Evolutionary conservation across 345 rosid species (phyloP), one percentile per base, ranked within the genome.

Genomic region (Hibiscus tridactylites): DNA sequence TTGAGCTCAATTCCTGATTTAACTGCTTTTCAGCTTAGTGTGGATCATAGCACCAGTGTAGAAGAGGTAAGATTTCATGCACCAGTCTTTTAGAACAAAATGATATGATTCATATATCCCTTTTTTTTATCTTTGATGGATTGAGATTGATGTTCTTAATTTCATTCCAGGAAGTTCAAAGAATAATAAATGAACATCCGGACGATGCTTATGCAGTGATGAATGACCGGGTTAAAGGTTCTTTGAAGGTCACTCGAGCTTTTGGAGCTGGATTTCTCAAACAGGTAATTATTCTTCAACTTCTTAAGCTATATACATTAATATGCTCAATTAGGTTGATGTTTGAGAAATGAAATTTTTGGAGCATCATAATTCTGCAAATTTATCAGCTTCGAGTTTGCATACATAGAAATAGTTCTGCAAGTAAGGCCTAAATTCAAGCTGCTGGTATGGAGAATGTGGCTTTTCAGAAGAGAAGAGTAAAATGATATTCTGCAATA

Each of bases 241-340:
- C 92, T 12, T 80, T 94, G 85, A 94, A 90, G 83, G 97, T 94
- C 70, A 94, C 98, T 65, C 85, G 98, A 62, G 98, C 98, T 42
- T 94, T 91, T 9, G 98, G 98, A 60, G 98, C 96, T 19, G 96
- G 98, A 31, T 94, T 88, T 76, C 89, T 94, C 67, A 94, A 94
- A 73, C 89, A 90, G 95, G 98, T 93, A 78, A 58, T 42, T 17
- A 8, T 66, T 66, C 1, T 26, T 49, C 1, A 24, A 46, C 17
- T 19, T 44, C 28, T 50, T 54, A 28, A 24, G 10, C 29, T 4
- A 21, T 28, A 26, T 19, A 8, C 39, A 28, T 28, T 64, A 21
- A 42, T 59, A 58, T 50, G 17, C 31, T 56, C 53, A 72, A 3
- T 72, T 49, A 3, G n/a, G 0, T 68, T 31, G 29, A 13, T 28